Evolutionary conservation across 2,329 filamentous ascomycete genomes (phyloP), one percentile per base, ranked within the genome.

Genomic region (Ploettnerulaceae sp.): DNA sequence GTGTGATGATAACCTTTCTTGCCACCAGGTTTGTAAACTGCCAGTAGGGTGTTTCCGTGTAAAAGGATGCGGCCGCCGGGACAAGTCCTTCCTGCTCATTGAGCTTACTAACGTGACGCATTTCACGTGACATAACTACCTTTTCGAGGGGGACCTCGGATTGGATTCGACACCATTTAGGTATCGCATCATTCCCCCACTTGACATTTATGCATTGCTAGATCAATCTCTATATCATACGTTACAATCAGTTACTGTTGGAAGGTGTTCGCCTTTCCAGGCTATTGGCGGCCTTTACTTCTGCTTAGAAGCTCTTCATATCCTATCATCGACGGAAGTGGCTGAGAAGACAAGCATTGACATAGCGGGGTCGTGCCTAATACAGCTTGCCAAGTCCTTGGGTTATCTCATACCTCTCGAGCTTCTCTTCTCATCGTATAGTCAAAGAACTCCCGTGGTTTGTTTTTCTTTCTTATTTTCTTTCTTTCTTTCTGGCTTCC

Each of bases 321-420:
- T 29, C 25, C 37, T 40, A 29, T 40, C 37, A 40, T 18, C 7
- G 17, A 31, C n/a, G 37, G 21, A 12, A 18, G 25, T 40, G 37
- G 37, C 37, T 35, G n/a, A 12, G 24, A n/a, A n/a, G n/a, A n/a
- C n/a, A n/a, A n/a, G n/a, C 31, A 9, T 28, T 4, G 5, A 14
- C 17, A 18, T 15, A 22, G 25, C 37, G 25, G 37, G 25, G 36
- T 29, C 24, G 14, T 15, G 21, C 20, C 5, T 4, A 12, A 39
- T 7, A 29, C 25, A n/a, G 37, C 21, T 14, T 31, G 37, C 37
- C 37, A 40, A 40, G 37, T 21, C 12, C 5, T 11, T 29, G 25
- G 3, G 36, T 28, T 28, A 38, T 38, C 36, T 20, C n/a, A 18
- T 7, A 22, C 17, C n/a, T 35, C 33, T 37, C 28, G 36, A 28